Evolutionary conservation across 2,329 filamentous ascomycete species (phyloP), one percentile per base, ranked within the genome.

Genomic region (Cordyceps militaris): DNA sequence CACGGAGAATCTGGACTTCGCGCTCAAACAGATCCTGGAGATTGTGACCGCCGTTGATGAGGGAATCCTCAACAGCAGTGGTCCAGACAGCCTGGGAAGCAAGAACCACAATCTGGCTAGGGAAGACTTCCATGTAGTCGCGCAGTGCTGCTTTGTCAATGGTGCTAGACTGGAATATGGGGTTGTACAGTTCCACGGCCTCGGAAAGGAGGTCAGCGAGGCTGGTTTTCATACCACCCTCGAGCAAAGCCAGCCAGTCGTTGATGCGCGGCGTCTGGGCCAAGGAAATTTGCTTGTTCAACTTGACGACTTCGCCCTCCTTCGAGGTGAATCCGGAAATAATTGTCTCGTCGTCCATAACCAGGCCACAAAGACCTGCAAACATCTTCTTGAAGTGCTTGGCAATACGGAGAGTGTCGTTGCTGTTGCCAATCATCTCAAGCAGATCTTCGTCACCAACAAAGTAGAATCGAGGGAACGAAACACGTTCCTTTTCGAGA

Each of bases 311-410:
- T 73, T 99, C 94, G 54, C 88, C 92, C 73, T 99, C 95, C 69
- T 96, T 97, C 0, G 94, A 99, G 2, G 88, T 94, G 66, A 97
- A 93, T 7, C 91, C 93, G 26, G 88, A 87, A 62, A 99, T 97
- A 61, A 90, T 85, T 26, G 86, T 84, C 65, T 97, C 89, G 56
- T 97, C 91, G 63, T 96, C 91, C 78, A 97, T 93, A 43, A 92
- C 79, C 36, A 99, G 81, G 3, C 94, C 94, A 4, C 88, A 93
- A 49, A 99, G 80, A 61, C 94, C 94, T 62, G 95, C 94, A 78
- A 99, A 99, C 94, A 99, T 99, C 79, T 99, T 99, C 72, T 96
- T 93, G 78, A 99, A 91, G 76, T 99, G 95, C 72, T 99, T 99
- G 42, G 94, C 91, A 64, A 99, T 95, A 56, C 94, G 91, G 60